Conservation (phyloP, 2,329 filamentous ascomycete species). For the Stylonectria norvegica region DNA sequence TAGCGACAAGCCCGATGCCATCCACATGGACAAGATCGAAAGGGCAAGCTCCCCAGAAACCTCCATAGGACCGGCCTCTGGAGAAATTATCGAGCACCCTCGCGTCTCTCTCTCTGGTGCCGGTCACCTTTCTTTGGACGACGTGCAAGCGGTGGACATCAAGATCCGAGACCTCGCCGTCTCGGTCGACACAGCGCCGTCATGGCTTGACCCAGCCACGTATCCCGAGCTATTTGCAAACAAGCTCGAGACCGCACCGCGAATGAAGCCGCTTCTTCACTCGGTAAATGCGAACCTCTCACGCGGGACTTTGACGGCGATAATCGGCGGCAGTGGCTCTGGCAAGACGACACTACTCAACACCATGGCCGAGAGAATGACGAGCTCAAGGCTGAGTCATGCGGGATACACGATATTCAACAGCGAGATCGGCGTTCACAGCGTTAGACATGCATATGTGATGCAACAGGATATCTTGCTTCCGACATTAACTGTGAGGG, state of each 20-base stretch:
- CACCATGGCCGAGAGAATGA: constrained; percentile 65
- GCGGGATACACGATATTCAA: constrained; percentile 62
- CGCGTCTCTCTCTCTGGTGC: constrained; percentile 33
- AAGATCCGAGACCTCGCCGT: constrained; percentile 53
- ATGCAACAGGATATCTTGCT: constrained; percentile 75
- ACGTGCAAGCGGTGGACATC: constrained; percentile 55
- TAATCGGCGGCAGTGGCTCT: constrained; percentile 70
- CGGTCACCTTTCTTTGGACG: constrained; percentile 42
- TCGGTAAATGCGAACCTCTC: constrained; percentile 62
- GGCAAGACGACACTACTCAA: constrained; percentile 73
- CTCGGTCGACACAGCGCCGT: constrained; percentile 56
- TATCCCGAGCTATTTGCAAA: constrained; percentile 40
- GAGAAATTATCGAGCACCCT: constrained; percentile 9
- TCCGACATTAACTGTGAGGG: constrained; percentile 69
- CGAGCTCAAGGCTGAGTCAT: constrained; percentile 49
- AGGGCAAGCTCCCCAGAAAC: constrained; percentile 33
- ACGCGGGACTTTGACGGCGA: constrained; percentile 67
- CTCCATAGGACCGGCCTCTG: constrained; percentile 20
- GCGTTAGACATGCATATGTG: constrained; percentile 64
- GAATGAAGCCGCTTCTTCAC: constrained; percentile 55
- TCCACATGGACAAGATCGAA: constrained; percentile 33
- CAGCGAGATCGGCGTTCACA: constrained; percentile 48
- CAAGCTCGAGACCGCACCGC: constrained; percentile 35
- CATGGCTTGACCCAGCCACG: constrained; percentile 46
- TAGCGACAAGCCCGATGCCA: constrained; percentile 1